Conservation (phyloP, 2,329 filamentous ascomycete species). For the Orbilia oligospora region DNA sequence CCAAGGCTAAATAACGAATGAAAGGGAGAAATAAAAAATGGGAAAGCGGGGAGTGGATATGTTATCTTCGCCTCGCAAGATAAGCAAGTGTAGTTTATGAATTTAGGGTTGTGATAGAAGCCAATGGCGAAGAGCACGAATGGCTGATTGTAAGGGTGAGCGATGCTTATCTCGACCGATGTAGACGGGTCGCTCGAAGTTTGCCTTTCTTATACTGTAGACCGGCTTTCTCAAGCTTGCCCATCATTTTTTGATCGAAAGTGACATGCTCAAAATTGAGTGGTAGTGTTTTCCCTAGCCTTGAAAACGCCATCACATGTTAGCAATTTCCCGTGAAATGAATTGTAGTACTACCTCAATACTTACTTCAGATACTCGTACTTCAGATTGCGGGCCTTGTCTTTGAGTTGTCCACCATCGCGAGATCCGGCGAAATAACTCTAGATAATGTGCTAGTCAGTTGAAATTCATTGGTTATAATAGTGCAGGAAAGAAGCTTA, state of each 20-base stretch:
- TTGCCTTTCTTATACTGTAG: constrained; percentile 29
- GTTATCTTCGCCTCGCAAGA: too few relatives aligned
- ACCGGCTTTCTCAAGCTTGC: background rate
- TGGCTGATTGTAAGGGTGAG: too few relatives aligned
- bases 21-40: background rate
- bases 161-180: background rate
- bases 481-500: background rate
- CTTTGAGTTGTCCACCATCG: constrained; percentile 34
- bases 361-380: constrained; percentile 37
- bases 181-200: background rate
- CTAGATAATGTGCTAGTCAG: constrained; percentile 4
- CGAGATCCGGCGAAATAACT: constrained; percentile 5
- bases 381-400: constrained; percentile 51
- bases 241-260: constrained; percentile 6
- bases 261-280: constrained; percentile 25
- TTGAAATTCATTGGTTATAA: background rate
- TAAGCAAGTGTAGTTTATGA: too few relatives aligned
- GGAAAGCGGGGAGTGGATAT: background rate
- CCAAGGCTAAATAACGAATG: constrained; percentile 1
- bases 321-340: background rate
- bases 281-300: constrained; percentile 22
- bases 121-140: too few relatives aligned
- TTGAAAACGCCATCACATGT: background rate
- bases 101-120: too few relatives aligned
- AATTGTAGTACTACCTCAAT: background rate